Percentiles rank a stretch among this genome's conserved stretches.
Conservation (phyloP, 2,329 filamentous ascomycete species). For the Aspergillus persii region DNA sequence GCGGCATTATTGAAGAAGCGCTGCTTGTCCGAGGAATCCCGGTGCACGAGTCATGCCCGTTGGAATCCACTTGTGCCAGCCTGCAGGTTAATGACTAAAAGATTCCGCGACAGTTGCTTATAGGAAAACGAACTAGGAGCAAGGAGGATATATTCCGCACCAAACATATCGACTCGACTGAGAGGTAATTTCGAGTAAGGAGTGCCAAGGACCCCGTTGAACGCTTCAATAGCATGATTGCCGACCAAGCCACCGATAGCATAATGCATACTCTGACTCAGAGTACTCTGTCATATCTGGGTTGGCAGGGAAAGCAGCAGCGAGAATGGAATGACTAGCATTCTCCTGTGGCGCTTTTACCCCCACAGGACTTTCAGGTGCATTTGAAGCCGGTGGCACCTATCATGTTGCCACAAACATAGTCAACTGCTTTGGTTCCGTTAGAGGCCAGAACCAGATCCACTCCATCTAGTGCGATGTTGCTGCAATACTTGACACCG, state of each 20-base stretch:
- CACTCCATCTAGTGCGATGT: slow-evolving; percentile 20
- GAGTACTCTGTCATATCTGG: not conserved
- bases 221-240: not conserved
- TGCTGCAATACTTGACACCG: slow-evolving; percentile 26
- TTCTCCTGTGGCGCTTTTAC: slow-evolving; percentile 34
- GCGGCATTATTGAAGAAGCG: not conserved
- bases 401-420: slow-evolving; percentile 28
- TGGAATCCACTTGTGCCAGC: not conserved
- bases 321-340: slow-evolving; percentile 9
- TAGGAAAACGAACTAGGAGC: not conserved
- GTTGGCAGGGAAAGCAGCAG: not conserved
- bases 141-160: not conserved
- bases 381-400: slow-evolving; percentile 23
- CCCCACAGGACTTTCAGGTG: slow-evolving; percentile 21
- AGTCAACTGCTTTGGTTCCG: slow-evolving; percentile 18
- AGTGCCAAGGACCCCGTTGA: not conserved
- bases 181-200: not conserved
- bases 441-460: slow-evolving; percentile 18
- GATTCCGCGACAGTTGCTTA: not conserved
- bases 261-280: too few species aligned
- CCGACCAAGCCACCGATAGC: not conserved
- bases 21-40: not conserved
- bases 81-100: not conserved
- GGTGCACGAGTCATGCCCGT: not conserved
- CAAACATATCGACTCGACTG: not conserved